Evolutionary conservation across 768 basidiomycete genomes (phyloP), one percentile per base, ranked within the genome.

Genomic region (Amanita subjunquillea): DNA sequence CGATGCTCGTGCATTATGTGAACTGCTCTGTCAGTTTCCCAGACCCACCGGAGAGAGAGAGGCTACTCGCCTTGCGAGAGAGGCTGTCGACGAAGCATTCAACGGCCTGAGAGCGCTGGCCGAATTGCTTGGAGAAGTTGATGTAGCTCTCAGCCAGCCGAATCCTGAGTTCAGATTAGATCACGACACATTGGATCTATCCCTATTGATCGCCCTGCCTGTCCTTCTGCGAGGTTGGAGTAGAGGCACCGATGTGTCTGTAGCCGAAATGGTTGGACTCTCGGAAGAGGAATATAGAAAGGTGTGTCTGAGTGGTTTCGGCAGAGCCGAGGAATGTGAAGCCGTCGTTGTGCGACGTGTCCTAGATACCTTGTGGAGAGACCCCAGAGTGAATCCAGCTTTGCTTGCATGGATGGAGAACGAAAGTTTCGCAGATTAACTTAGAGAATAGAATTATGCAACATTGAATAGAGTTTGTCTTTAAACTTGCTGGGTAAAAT

Each of bases 41-140:
- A 76, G 79, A 7, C 87, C 89, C 30, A 61, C 57, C 12, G 66
- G 67, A n/a, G 73, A 73, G 46, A 75, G 71, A 29, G 72, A 71
- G 55, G 62, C 67, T 8, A 74, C 76, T 8, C 70, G 69, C 23
- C 64, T 87, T 7, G 88, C 89, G n/a, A 73, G 75, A 38, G 88
- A 91, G 62, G 89, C 86, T 4, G 87, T 91, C 8, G 82, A 85
- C 50, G 88, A 90, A 60, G 89, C 85, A 2, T 81, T 85, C 58
- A 77, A 76, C 51, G 83, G 80, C 13, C 67, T 91, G 25, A 68
- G 72, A 57, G 75, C 79, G 20, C 65, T 91, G 15, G 69, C 70
- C 13, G 68, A 72, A 8, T 71, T 89, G 25, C 69, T 89, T 12
- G 82, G 84, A 54, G 27, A 22, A 17, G 72, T 71, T 13, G 69